Conservation (phyloP, 305 asterid species). For the Plantago lanceolata region DNA sequence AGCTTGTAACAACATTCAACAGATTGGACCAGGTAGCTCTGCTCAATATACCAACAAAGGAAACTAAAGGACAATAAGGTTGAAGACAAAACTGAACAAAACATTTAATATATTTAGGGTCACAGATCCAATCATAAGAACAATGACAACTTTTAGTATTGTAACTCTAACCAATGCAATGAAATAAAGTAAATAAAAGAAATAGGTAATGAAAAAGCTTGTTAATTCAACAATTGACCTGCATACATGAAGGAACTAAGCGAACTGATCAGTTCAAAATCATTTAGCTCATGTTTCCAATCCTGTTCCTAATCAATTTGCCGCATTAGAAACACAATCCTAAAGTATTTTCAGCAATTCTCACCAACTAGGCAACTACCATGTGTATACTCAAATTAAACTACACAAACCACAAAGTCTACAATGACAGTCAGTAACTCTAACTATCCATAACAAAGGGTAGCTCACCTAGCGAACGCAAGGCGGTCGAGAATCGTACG, state of each 20-base stretch:
- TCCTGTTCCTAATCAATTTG: no score
- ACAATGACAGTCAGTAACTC: not conserved
- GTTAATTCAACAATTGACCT: no score
- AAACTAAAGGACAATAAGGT: not conserved
- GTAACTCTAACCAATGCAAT: not conserved
- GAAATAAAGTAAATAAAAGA: no score
- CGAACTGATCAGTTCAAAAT: no score
- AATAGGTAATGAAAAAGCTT: no score
- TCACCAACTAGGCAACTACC: not conserved
- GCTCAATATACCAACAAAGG: conserved; percentile 15
- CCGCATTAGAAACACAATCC: no score
- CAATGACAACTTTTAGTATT: not conserved
- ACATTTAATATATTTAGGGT: not conserved
- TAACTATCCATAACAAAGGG: not conserved
- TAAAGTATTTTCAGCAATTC: not conserved
- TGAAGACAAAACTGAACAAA: not conserved
- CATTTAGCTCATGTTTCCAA: no score
- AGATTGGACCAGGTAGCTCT: not conserved
- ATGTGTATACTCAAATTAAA: not conserved
- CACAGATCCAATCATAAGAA: not conserved
- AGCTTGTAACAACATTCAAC: not conserved
- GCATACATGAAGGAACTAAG: no score
- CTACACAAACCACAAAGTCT: not conserved
- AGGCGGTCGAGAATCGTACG: conserved; percentile 65
- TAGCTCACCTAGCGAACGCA: conserved; percentile 66